Evolutionary conservation across 306 rosid species (phyloP), one percentile per base, ranked within the genome.

Genomic region (Dalbergia oliveri): DNA sequence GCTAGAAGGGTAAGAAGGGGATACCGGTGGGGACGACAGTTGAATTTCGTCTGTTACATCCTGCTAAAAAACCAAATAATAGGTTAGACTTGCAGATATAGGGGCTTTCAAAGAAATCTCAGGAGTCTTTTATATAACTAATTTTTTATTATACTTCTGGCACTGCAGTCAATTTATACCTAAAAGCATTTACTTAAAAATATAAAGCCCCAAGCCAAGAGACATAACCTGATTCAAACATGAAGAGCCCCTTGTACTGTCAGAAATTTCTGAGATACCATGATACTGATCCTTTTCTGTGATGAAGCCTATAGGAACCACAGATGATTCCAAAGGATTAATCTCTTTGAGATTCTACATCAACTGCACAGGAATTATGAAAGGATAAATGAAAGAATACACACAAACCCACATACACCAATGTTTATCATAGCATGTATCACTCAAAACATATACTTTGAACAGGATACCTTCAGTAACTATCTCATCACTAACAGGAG

Each of bases 401-500:
- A 56, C 8, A 14, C 74, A 76, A 8, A 16, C 15, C 7, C 47
- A 31, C 60, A 67, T 66, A 57, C 26, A 16, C 65, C 26, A 8
- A 43, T 34, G 14, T 57, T 74, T 37, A 51, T 37, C 54, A 45
- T 33, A 69, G 57, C 44, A 54, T 23, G 73, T 56, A 59, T 66
- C 71, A 63, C 57, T 11, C 45, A 66, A 50, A 63, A 66, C 68
- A 63, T 66, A 79, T 70, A 37, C 44, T 79, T 51, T 37, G 77
- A 84, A 73, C 77, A 74, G 11, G 59, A 71, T 89, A 94, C 98
- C 98, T 86, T 90, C 86, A 58, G 78, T 47, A 73, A 69, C 82
- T 56, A 53, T 82, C 76, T 83, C 87, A 76, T 86, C 88, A 77
- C 23, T 16, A 76, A 76, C 79, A 63, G 79, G 45, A 79, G 53